These are phyloP conservation scores for Ceratopteris richardii DNA, from an alignment of 75 land plant genomes.

Conservation along the genomic window DNA sequence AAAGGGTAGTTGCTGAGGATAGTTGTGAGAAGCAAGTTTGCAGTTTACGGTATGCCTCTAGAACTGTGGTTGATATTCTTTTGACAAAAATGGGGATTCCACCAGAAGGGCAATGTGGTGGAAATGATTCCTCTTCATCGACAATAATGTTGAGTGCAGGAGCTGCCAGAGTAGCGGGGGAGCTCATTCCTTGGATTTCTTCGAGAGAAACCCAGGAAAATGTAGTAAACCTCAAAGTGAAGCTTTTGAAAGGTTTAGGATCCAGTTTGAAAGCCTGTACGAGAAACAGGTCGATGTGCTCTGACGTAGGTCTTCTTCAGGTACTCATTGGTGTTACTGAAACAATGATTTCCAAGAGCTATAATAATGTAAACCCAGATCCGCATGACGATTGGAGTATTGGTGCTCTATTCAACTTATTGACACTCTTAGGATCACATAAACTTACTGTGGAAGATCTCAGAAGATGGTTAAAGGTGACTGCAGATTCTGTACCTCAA, in stretches of 20 bases:
- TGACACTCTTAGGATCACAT: constrained; percentile 73
- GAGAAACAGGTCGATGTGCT: constrained; percentile 90
- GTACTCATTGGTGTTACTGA: constrained; percentile 66
- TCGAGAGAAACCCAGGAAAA: constrained; percentile 30
- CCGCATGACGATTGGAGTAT: constrained; percentile 50
- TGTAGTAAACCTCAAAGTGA: constrained; percentile 59
- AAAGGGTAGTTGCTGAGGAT: constrained; percentile 44
- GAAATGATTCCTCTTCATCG: constrained; percentile 46
- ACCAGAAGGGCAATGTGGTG: constrained; percentile 59
- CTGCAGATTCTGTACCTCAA: constrained; percentile 37
- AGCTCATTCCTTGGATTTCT: constrained; percentile 83
- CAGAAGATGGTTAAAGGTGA: constrained; percentile 59
- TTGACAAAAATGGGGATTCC: constrained; percentile 93
- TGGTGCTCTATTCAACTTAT: constrained; percentile 47
- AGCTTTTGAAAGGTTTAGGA: constrained; percentile 70
- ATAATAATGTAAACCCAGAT: constrained; percentile 16
- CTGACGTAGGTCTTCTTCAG: constrained; percentile 66
- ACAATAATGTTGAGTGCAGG: constrained; percentile 88
- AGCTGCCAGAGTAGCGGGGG: constrained; percentile 78
- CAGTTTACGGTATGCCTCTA: constrained; percentile 15
- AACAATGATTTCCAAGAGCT: constrained; percentile 39
- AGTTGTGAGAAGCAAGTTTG: constrained; percentile 28
- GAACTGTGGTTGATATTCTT: constrained; percentile 75
- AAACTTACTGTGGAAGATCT: constrained; percentile 66
- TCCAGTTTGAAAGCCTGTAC: constrained; percentile 72